Evolutionary conservation across 164 flowering plant species (phyloP).

Genomic region (Macadamia tetraphylla): DNA sequence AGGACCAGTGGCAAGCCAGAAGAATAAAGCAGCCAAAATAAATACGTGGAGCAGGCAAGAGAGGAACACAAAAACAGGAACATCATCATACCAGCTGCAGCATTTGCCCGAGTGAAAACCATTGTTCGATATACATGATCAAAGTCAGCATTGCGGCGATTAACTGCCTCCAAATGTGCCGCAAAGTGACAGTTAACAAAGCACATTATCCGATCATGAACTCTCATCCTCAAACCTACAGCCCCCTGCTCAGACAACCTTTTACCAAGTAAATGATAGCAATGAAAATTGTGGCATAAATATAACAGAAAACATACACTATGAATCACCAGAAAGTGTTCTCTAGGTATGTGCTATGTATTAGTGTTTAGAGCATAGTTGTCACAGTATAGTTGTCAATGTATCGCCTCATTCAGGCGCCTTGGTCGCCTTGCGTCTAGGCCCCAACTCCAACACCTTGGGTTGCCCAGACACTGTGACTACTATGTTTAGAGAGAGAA

Average conservation of each 20-base stretch:
- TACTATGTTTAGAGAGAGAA: too few species aligned
- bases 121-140: conserved; percentile 77
- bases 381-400: too few species aligned
- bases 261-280: conserved; percentile 2
- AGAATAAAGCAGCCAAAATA: conserved; percentile 55
- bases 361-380: too few species aligned
- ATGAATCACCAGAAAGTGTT: too few species aligned
- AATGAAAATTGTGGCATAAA: too few species aligned
- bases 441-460: too few species aligned
- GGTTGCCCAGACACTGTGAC: too few species aligned
- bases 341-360: neutral
- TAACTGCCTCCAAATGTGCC: conserved; percentile 97
- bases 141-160: conserved; percentile 93
- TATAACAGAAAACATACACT: too few species aligned
- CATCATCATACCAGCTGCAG: conserved; percentile 66
- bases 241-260: conserved; percentile 66
- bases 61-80: conserved; percentile 41
- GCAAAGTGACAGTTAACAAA: conserved; percentile 97
- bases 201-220: conserved; percentile 80
- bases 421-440: too few species aligned
- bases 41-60: conserved; percentile 48
- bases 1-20: conserved; percentile 57
- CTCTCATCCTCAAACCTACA: conserved; percentile 92
- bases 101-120: conserved; percentile 65
- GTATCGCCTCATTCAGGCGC: too few species aligned